Percentiles rank a stretch among this genome's conserved stretches.
phyloP scores from a whole-genome alignment of 495 filamentous ascomycete species.

The Parmelia sp. region DNA sequence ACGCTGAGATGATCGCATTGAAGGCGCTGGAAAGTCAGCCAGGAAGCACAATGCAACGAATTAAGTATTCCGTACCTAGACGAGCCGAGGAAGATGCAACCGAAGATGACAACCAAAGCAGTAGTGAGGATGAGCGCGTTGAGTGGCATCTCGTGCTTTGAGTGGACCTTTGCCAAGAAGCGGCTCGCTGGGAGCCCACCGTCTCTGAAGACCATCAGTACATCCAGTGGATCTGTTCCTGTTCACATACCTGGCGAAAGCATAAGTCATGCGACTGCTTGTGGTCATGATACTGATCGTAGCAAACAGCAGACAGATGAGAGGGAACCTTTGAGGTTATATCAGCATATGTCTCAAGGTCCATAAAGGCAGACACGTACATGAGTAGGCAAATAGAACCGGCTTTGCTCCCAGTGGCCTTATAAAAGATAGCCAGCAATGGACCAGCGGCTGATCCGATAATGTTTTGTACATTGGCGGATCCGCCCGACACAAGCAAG shows the following conservation, averaged over 20 bases:
- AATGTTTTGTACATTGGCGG: slow-evolving; percentile 44
- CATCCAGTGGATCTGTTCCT: no score
- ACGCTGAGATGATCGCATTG: slow-evolving; percentile 62
- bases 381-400: slow-evolving; percentile 64
- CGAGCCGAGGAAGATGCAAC: slow-evolving; percentile 70
- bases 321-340: slow-evolving; percentile 48
- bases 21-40: slow-evolving; percentile 33
- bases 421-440: slow-evolving; percentile 62
- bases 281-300: slow-evolving; percentile 69
- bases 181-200: slow-evolving; percentile 61
- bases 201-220: slow-evolving; percentile 41
- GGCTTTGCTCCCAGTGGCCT: slow-evolving; percentile 58
- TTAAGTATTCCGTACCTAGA: slow-evolving; percentile 25
- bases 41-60: no score
- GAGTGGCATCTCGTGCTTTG: slow-evolving; percentile 57
- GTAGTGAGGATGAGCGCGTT: slow-evolving; percentile 65
- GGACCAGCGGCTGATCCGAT: slow-evolving; percentile 58
- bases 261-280: slow-evolving; percentile 68
- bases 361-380: slow-evolving; percentile 34
- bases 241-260: slow-evolving; percentile 61
- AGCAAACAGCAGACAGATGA: slow-evolving; percentile 67
- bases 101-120: slow-evolving; percentile 59
- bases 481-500: slow-evolving; percentile 53
- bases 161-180: slow-evolving; percentile 59
- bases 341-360: slow-evolving; percentile 29